Conservation (phyloP, 2,329 filamentous ascomycete genomes). For the Epichloe sibirici region DNA sequence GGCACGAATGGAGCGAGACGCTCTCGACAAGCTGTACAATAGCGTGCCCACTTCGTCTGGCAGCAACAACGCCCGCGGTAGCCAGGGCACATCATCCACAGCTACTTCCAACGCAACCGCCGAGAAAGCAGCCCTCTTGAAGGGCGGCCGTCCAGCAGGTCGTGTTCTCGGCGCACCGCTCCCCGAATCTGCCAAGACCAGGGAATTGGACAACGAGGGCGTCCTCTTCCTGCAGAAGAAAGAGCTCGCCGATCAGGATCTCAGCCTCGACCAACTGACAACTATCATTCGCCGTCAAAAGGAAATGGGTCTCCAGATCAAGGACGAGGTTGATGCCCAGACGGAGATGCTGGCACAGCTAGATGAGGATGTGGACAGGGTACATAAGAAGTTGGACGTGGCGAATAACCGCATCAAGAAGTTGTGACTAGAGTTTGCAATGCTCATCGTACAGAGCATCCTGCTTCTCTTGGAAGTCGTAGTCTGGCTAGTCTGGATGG, state of each 20-base stretch:
- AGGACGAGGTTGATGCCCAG: constrained; percentile 60
- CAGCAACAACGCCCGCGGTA: constrained; percentile 26
- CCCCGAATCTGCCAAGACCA: constrained; percentile 62
- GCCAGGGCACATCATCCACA: constrained; percentile 13
- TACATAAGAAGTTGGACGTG: constrained; percentile 57
- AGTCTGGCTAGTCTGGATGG: constrained; percentile 21
- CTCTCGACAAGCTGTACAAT: constrained; percentile 59
- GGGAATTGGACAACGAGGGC: constrained; percentile 64
- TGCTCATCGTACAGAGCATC: constrained; percentile 15
- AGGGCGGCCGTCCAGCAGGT: constrained; percentile 30
- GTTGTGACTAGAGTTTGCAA: constrained; percentile 34
- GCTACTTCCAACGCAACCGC: constrained; percentile 19
- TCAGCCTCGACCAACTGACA: constrained; percentile 55
- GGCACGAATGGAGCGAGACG: constrained; percentile 62
- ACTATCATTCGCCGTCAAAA: constrained; percentile 60
- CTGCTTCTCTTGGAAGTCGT: constrained; percentile 17
- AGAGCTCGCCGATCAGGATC: constrained; percentile 63
- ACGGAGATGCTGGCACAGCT: constrained; percentile 56
- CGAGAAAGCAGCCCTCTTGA: constrained; percentile 38
- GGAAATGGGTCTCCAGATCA: constrained; percentile 67
- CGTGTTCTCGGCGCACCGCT: constrained; percentile 61
- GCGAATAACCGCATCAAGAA: constrained; percentile 62
- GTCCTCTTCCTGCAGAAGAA: constrained; percentile 62
- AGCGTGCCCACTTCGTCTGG: constrained; percentile 26
- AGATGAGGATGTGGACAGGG: constrained; percentile 52